phyloP scores from a whole-genome alignment of 1,284 basidiomycete genomes.

The Neonothopanus nambi region DNA sequence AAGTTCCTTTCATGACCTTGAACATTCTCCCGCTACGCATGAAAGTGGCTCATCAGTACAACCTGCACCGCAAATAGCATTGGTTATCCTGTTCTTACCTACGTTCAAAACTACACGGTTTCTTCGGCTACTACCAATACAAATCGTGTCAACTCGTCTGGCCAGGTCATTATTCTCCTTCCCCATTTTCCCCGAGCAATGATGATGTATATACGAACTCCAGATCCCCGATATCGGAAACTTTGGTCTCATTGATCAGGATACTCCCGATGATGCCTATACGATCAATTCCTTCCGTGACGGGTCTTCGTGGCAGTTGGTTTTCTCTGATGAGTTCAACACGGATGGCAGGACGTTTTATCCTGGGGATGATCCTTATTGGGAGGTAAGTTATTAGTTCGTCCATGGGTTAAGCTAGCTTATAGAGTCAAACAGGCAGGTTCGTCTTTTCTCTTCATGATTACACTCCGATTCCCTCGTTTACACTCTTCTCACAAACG shows the following conservation, averaged over 20 bases:
- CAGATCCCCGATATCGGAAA: slow-evolving; percentile 56
- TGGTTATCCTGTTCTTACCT: slow-evolving; percentile 54
- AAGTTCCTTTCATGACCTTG: slow-evolving; percentile 24
- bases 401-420: background rate
- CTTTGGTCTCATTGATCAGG: slow-evolving; percentile 62
- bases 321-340: slow-evolving; percentile 83
- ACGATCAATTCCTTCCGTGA: slow-evolving; percentile 50
- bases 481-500: background rate
- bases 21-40: too few species aligned
- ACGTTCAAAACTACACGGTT: slow-evolving; percentile 48
- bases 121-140: slow-evolving; percentile 55
- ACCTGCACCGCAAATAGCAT: slow-evolving; percentile 33
- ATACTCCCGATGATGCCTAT: slow-evolving; percentile 60
- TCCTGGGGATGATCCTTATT: slow-evolving; percentile 61
- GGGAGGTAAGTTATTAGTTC: slow-evolving; percentile 47
- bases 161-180: slow-evolving; percentile 6
- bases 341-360: slow-evolving; percentile 71
- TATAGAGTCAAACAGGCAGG: too few species aligned
- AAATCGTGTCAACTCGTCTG: slow-evolving; percentile 55
- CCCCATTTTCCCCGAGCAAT: too few species aligned
- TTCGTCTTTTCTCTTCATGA: too few species aligned
- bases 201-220: background rate
- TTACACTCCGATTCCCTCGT: too few species aligned
- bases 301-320: slow-evolving; percentile 42
- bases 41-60: too few species aligned